Base-by-base conservation (phyloP, 306 rosid species). In the Gastrolobium bilobum region DNA sequence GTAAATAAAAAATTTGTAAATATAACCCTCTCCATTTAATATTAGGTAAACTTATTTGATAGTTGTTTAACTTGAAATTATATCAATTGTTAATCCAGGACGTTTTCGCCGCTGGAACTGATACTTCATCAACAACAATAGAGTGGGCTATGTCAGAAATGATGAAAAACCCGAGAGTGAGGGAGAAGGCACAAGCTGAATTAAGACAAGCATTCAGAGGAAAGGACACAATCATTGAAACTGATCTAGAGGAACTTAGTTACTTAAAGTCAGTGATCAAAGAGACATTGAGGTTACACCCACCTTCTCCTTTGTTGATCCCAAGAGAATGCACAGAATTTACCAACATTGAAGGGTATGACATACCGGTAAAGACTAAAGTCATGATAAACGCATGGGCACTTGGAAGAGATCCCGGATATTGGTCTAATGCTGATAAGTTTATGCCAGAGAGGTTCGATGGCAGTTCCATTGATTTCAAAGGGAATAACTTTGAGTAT, bases 71-170 rank as follows among this genome's bases (percentile, higher is more conserved):
- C 26, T 20, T 62, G 13, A 30, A 7, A 34, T n/a, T 7, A 50
- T 34, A 4, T 34, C 20, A 31, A 1, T 35, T 9, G 37, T 10
- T 71, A 14, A 1, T 9, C 7, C 13, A 73, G 82, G 61, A 78
- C 44, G 1, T 78, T 44, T 68, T 68, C 34, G 70, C 8, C 6
- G 77, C 52, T 4, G 82, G 77, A 29, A 58, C 40, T 35, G 77
- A 68, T 20, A 68, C 82, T 6, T 5, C 82, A 6, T 2, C 53
- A 7, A 4, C 77, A 10, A 68, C 76, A 11, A 3, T 78, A 35
- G 82, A 34, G 8, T 78, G 82, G 82, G 61, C 40, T 20, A 68
- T 78, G 76, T 33, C 76, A 35, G 82, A 78, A 68, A 3, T 78
- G 61, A 56, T 78, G 50, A 69, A 38, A 33, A 78, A 69, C 2